A percentile compares a stretch with the other conserved stretches of the same genome.
Evolutionary conservation across 2,329 filamentous ascomycete genomes (phyloP).

Genomic region (Colletotrichum incanum): DNA sequence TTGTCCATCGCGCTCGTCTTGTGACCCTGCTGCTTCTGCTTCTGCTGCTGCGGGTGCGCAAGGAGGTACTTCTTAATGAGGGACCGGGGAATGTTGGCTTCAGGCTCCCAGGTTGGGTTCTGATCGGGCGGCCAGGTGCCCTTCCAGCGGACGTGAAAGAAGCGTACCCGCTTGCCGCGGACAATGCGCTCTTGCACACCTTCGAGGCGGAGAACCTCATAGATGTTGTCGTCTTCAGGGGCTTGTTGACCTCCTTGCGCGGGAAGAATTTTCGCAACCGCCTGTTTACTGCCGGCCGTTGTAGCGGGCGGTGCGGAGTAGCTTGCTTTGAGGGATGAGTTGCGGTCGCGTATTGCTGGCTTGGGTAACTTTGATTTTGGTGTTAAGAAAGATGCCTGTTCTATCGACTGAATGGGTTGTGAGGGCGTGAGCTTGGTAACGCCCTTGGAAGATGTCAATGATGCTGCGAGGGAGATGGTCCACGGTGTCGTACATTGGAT

Average conservation of each 20-base stretch:
- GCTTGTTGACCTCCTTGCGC: slow-evolving; percentile 35
- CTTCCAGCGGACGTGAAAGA: slow-evolving; percentile 70
- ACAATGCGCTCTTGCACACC: slow-evolving; percentile 57
- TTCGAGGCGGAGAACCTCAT: slow-evolving; percentile 63
- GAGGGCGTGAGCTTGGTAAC: neutral
- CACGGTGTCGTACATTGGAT: slow-evolving; percentile 13
- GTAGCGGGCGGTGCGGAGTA: slow-evolving; percentile 5
- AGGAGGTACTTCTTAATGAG: slow-evolving; percentile 61
- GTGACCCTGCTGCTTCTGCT: slow-evolving; percentile 18
- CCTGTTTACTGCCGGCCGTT: slow-evolving; percentile 1
- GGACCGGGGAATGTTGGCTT: slow-evolving; percentile 61
- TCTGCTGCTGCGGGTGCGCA: slow-evolving; percentile 46
- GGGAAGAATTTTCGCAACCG: slow-evolving; percentile 10
- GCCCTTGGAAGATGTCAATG: neutral
- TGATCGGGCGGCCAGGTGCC: slow-evolving; percentile 70
- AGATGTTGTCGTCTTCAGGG: slow-evolving; percentile 48
- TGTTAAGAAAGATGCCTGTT: neutral
- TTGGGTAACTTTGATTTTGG: neutral
- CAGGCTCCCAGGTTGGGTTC: slow-evolving; percentile 73
- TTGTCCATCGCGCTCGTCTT: slow-evolving; percentile 39
- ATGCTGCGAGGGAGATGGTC: neutral
- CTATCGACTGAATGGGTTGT: slow-evolving; percentile 7
- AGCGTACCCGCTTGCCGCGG: slow-evolving; percentile 56
- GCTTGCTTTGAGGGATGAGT: neutral
- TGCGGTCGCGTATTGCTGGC: neutral